phyloP scores from a whole-genome alignment of 129 eudicot genomes.

The Mikania micrantha region DNA sequence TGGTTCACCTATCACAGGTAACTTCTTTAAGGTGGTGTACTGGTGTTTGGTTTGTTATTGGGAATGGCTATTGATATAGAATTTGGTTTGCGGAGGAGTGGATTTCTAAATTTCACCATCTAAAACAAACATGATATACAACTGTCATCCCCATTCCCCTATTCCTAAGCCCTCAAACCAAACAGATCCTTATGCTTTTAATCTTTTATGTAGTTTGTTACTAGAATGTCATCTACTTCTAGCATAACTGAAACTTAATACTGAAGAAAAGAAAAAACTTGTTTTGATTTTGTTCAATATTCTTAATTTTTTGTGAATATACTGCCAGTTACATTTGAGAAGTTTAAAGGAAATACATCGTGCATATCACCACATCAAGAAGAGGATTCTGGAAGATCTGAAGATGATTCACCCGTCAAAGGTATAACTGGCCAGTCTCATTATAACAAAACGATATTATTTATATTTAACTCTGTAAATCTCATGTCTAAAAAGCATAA shows the following conservation, averaged over 20 bases:
- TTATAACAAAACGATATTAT: slow-evolving; percentile 12
- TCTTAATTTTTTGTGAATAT: slow-evolving; percentile 7
- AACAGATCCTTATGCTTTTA: slow-evolving; percentile 1
- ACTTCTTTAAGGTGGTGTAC: background rate
- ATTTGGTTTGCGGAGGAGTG: background rate
- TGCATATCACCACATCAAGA: slow-evolving; percentile 43
- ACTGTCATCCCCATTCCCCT: background rate
- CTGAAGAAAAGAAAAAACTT: background rate
- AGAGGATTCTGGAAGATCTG: slow-evolving; percentile 49
- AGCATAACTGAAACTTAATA: slow-evolving; percentile 2
- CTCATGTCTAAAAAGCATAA: background rate
- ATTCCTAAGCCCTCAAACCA: too few species aligned
- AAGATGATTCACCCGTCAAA: slow-evolving; percentile 41
- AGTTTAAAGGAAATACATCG: slow-evolving; percentile 20
- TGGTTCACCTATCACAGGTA: slow-evolving; percentile 48
- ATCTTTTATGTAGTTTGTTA: slow-evolving; percentile 1
- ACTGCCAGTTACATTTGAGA: slow-evolving; percentile 26
- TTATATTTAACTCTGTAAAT: background rate
- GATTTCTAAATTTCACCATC: background rate
- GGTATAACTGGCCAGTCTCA: slow-evolving; percentile 28
- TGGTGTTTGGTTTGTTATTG: background rate
- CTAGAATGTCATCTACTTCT: slow-evolving; percentile 5
- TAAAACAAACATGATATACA: background rate
- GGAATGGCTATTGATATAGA: background rate
- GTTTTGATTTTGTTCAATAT: background rate